phyloP scores from a whole-genome alignment of 2,329 filamentous ascomycete genomes.

The Penicillium sclerotiorum region DNA sequence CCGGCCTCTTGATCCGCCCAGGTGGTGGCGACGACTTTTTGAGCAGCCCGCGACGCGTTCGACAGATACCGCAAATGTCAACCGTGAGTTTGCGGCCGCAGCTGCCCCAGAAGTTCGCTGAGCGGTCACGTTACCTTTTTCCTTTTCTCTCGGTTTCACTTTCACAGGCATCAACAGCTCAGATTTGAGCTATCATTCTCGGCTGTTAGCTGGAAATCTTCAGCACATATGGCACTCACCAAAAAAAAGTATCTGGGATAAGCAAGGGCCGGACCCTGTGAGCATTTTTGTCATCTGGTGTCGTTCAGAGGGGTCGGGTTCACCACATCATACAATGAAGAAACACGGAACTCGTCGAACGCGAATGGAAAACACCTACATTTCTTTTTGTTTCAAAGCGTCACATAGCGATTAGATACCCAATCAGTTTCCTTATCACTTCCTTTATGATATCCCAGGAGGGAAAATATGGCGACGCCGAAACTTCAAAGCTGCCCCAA shows the following conservation, averaged over 20 bases:
- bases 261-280: not conserved
- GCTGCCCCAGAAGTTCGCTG: conserved; percentile 38
- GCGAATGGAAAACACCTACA: not conserved
- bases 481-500: too few relatives aligned
- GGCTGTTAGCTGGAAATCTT: not conserved
- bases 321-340: not conserved
- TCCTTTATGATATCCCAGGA: too few relatives aligned
- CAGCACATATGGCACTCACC: not conserved
- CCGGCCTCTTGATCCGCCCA: conserved; percentile 82
- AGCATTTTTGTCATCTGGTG: not conserved
- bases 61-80: conserved; percentile 32
- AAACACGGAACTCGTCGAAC: not conserved
- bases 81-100: conserved; percentile 37
- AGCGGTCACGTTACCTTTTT: too few relatives aligned
- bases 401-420: conserved; percentile 10
- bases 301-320: too few relatives aligned
- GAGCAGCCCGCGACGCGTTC: conserved; percentile 45
- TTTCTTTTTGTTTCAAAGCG: conserved; percentile 5
- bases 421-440: not conserved
- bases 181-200: too few relatives aligned
- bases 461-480: too few relatives aligned
- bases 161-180: too few relatives aligned
- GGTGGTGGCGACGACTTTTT: conserved; percentile 87
- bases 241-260: not conserved
- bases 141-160: not conserved